Conservation (phyloP, 2,329 filamentous ascomycete species). For the Aspergillus glaucus region DNA sequence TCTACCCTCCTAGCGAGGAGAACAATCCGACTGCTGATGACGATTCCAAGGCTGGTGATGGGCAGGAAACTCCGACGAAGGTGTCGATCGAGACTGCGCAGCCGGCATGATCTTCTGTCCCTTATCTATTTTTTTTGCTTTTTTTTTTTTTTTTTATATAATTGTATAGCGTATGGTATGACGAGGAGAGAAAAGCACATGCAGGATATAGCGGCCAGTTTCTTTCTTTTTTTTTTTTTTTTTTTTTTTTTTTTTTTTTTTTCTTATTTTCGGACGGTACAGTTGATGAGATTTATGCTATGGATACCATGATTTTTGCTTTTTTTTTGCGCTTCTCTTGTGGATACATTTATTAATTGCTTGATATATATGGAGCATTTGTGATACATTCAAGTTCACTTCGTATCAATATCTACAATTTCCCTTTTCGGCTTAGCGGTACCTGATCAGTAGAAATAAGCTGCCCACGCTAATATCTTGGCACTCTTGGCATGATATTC, state of each 20-base stretch:
- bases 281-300: conserved; percentile 20
- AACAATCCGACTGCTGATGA: conserved; percentile 8
- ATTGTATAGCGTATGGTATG: not conserved
- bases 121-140: conserved; percentile 3
- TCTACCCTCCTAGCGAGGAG: conserved; percentile 45
- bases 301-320: conserved; percentile 19
- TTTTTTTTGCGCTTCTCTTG: not conserved
- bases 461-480: too few relatives aligned
- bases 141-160: too few relatives aligned
- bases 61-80: not conserved
- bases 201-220: not conserved
- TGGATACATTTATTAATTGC: not conserved
- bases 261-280: conserved; percentile 3
- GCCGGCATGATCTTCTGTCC: conserved; percentile 1
- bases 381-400: not conserved
- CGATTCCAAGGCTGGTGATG: conserved; percentile 1
- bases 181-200: not conserved
- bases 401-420: not conserved
- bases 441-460: too few relatives aligned
- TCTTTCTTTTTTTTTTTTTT: conserved; percentile 3
- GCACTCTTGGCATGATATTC: too few relatives aligned
- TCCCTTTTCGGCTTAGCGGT: too few relatives aligned
- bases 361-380: not conserved
- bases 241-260: conserved; percentile 4
- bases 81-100: not conserved